Base-by-base conservation (phyloP, 1,284 basidiomycete genomes). In the Coniophora puteana region DNA sequence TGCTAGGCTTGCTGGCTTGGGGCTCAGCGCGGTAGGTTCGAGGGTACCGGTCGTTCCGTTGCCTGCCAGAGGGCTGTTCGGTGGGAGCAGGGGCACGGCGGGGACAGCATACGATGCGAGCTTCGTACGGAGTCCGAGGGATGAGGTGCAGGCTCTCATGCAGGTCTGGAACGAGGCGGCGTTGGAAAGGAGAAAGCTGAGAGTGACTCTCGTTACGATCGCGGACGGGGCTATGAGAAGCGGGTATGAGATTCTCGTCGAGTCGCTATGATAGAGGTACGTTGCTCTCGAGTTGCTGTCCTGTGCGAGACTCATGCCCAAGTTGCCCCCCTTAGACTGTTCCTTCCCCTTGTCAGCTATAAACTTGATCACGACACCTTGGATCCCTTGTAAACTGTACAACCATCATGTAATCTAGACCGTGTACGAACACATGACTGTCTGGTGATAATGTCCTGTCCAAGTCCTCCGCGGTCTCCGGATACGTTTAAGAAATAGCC, bases 161-260 rank as follows among this genome's bases (percentile, higher is more conserved):
- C 37, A 42, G 14, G 45, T 63, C 12, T 61, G 59, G 59, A 62
- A 64, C 22, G 47, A 59, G 38, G 51, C 58, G 37, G 61, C 57
- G 5, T 53, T 59, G 10, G 58, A 63, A 40, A 47, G 61, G 24
- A 53, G 57, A 28, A 59, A 61, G 38, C 41, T 65, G 33, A 44
- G 43, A 8, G 58, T 52, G n/a, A 43, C 35, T 12, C 47, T 63
- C 5, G 46, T 46, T 18, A 33, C 38, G 12, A 42, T 18, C 17
- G 29, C 23, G n/a, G 45, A 39, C 8, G 20, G 14, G 12, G 38
- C 25, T n/a, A 17, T 24, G 6, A 49, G 23, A 41, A 37, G 36
- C 25, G 33, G 20, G 3, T 55, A 46, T 4, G 27, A 38, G 6
- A 44, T 59, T 35, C 11, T 59, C 8, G 47, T 59, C 6, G 54